Evolutionary conservation across 2,329 filamentous ascomycete genomes (phyloP).

Genomic region (Beauveria bassiana): DNA sequence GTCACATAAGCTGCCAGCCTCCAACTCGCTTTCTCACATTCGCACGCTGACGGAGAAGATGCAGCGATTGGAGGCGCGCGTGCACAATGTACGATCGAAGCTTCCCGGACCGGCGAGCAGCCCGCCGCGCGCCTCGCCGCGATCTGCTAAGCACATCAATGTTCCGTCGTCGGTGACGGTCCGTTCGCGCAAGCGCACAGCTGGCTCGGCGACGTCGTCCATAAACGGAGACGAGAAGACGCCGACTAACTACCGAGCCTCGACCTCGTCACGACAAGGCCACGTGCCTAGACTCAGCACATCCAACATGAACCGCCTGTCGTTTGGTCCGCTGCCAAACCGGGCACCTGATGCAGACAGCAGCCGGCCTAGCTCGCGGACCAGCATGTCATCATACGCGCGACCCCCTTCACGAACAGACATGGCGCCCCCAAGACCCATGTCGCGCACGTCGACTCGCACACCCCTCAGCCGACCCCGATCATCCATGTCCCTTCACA

Average conservation of each 20-base stretch:
- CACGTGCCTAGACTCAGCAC: conserved; percentile 53
- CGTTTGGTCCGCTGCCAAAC: conserved; percentile 54
- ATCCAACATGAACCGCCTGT: conserved; percentile 55
- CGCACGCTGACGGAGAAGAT: conserved; percentile 92
- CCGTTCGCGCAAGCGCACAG: conserved; percentile 62
- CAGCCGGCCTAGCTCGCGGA: conserved; percentile 64
- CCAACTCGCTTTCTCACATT: conserved; percentile 80
- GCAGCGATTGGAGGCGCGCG: conserved; percentile 89
- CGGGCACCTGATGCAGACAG: conserved; percentile 39
- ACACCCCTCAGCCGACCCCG: conserved; percentile 63
- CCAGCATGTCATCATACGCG: conserved; percentile 51
- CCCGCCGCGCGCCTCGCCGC: conserved; percentile 74
- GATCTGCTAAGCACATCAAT: conserved; percentile 36
- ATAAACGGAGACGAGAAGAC: conserved; percentile 44
- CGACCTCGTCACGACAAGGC: conserved; percentile 33
- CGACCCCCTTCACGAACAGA: conserved; percentile 48
- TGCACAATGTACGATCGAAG: conserved; percentile 86
- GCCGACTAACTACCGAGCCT: conserved; percentile 33
- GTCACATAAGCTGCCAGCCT: conserved; percentile 45
- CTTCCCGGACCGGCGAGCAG: conserved; percentile 73
- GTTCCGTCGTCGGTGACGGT: conserved; percentile 54
- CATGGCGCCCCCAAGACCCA: conserved; percentile 50
- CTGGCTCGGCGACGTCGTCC: conserved; percentile 47
- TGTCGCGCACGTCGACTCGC: conserved; percentile 57
- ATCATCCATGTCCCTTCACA: conserved; percentile 59